Conservation (phyloP, 163 green algal species). For the Coccomyxa subellipsoidea region DNA sequence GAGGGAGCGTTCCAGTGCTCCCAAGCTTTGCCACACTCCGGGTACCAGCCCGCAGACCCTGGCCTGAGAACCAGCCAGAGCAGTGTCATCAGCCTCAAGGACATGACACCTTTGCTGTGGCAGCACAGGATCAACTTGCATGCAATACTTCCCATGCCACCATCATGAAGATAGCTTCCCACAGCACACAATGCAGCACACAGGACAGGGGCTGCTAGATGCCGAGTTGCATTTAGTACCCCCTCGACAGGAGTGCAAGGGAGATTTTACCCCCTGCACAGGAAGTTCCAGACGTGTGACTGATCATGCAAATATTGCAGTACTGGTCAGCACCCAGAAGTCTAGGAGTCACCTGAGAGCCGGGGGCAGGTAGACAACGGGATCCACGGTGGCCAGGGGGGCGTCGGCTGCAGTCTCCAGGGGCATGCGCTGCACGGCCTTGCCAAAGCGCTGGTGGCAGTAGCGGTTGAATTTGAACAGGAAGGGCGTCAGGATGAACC, state of each 20-base stretch:
- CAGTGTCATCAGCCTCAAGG: not conserved
- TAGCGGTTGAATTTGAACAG: constrained; percentile 32
- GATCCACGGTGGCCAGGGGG: constrained; percentile 24
- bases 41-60: constrained; percentile 30
- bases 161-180: too few species aligned
- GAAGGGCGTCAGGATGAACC: constrained; percentile 33
- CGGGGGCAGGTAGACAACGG: constrained; percentile 43
- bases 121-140: too few species aligned
- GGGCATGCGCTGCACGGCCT: constrained; percentile 45
- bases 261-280: too few species aligned
- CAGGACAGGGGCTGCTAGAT: too few species aligned
- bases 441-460: constrained; percentile 41
- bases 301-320: too few species aligned
- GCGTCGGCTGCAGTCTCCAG: constrained; percentile 41
- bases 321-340: too few species aligned
- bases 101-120: not conserved
- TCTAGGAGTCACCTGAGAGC: constrained; percentile 31
- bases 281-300: too few species aligned
- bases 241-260: too few species aligned
- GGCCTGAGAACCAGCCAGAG: not conserved
- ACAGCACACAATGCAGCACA: too few species aligned
- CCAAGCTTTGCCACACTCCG: constrained; percentile 41
- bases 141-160: too few species aligned
- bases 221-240: too few species aligned
- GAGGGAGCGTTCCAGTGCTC: constrained; percentile 20